Conservation (phyloP, 2,329 filamentous ascomycete genomes). For the Cladobotryum mycophilum region DNA sequence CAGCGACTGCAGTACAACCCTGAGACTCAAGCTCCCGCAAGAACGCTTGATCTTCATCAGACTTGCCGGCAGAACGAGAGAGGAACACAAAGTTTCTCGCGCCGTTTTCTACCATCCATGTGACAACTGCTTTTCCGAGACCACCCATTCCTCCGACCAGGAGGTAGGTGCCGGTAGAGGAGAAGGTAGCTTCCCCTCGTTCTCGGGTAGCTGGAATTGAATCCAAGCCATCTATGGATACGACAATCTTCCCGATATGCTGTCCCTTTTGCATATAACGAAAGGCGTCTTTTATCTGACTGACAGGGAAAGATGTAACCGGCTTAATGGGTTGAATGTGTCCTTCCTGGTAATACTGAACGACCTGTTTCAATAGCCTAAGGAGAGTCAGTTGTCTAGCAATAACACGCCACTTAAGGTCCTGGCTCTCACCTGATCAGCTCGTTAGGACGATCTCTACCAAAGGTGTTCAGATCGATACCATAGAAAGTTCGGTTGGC, state of each 20-base stretch:
- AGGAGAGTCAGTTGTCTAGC: too few species aligned
- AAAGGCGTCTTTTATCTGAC: constrained; percentile 13
- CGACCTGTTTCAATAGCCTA: not conserved
- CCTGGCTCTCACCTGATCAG: not conserved
- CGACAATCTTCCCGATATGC: constrained; percentile 15
- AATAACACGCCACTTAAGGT: not conserved
- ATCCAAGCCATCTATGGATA: constrained; percentile 7
- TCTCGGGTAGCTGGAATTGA: not conserved
- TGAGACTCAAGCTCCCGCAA: constrained; percentile 16
- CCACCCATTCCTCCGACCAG: constrained; percentile 18
- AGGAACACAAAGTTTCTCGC: constrained; percentile 22
- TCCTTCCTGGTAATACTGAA: constrained; percentile 1
- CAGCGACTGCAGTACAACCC: constrained; percentile 13
- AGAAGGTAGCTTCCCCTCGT: constrained; percentile 1
- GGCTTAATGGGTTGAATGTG: constrained; percentile 8
- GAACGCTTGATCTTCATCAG: constrained; percentile 2
- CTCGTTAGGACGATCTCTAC: not conserved
- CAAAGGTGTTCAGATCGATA: constrained; percentile 20
- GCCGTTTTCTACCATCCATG: constrained; percentile 17
- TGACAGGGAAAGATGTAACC: constrained; percentile 10
- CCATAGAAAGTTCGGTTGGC: constrained; percentile 27
- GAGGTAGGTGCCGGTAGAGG: constrained; percentile 12
- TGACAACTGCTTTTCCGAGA: constrained; percentile 13
- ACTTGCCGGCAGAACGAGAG: constrained; percentile 9
- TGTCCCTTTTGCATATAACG: constrained; percentile 14